phyloP scores from a whole-genome alignment of 1,284 basidiomycete genomes.

The Earliella scabrosa region DNA sequence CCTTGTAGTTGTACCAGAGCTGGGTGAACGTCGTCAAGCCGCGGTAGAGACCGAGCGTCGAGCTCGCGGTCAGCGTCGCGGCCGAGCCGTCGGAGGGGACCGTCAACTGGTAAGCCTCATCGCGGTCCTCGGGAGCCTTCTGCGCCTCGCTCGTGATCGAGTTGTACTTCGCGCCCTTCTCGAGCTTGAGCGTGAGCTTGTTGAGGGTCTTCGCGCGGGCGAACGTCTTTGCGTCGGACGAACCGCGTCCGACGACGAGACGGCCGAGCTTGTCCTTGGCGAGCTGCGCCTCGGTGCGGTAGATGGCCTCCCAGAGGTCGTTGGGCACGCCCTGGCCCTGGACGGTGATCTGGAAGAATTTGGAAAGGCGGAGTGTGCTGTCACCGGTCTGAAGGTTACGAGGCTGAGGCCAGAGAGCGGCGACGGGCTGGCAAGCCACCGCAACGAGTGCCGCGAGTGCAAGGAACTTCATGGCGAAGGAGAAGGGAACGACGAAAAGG shows the following conservation, averaged over 20 bases:
- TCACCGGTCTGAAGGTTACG: conserved; percentile 51
- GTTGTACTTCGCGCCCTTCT: conserved; percentile 34
- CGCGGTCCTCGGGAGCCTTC: conserved; percentile 53
- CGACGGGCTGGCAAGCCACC: conserved; percentile 23
- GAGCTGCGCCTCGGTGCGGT: conserved; percentile 43
- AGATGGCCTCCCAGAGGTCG: conserved; percentile 52
- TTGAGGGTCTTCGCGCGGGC: conserved; percentile 32
- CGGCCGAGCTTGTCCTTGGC: conserved; percentile 48
- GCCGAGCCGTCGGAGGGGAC: conserved; percentile 63
- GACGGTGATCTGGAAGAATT: conserved; percentile 49
- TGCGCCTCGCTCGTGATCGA: conserved; percentile 61
- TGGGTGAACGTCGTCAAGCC: conserved; percentile 87
- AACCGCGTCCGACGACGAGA: conserved; percentile 54
- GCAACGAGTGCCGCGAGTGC: conserved; percentile 30
- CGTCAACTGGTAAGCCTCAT: conserved; percentile 70
- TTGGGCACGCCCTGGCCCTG: conserved; percentile 38
- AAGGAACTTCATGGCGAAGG: conserved; percentile 26
- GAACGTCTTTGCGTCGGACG: conserved; percentile 41
- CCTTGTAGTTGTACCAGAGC: conserved; percentile 65
- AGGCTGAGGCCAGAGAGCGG: conserved; percentile 69
- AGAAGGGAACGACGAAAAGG: not conserved
- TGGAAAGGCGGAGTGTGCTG: conserved; percentile 52
- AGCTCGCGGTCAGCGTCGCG: conserved; percentile 69
- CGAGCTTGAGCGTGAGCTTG: conserved; percentile 48
- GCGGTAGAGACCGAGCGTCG: conserved; percentile 78